A percentile compares a stretch with the other conserved stretches of the same genome.
phyloP scores from a whole-genome alignment of 2,329 filamentous ascomycete genomes.

The Sarocladium oryzae region DNA sequence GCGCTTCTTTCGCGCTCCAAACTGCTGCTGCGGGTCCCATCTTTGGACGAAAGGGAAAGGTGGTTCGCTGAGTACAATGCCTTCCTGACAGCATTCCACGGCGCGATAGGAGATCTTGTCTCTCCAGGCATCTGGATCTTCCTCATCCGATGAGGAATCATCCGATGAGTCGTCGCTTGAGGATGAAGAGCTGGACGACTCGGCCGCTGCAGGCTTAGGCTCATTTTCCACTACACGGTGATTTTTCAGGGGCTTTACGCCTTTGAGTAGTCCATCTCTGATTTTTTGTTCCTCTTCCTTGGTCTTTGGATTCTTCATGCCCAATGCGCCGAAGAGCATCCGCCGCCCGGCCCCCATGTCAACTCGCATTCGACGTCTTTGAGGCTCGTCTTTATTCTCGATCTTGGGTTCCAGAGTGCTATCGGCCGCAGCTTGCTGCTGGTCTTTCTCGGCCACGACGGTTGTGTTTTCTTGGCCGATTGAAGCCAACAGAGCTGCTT shows the following conservation, averaged over 20 bases:
- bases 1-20: constrained; percentile 35
- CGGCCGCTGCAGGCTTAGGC: background rate
- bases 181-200: background rate
- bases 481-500: constrained; percentile 31
- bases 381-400: background rate
- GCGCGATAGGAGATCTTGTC: constrained; percentile 67
- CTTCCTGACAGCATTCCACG: constrained; percentile 76
- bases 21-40: constrained; percentile 72
- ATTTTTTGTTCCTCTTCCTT: constrained; percentile 62
- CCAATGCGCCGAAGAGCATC: constrained; percentile 66
- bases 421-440: background rate
- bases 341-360: constrained; percentile 57
- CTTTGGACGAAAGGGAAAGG: constrained; percentile 86
- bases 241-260: constrained; percentile 36
- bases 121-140: constrained; percentile 62
- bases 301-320: constrained; percentile 60
- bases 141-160: constrained; percentile 16
- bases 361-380: constrained; percentile 16
- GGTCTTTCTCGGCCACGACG: no score
- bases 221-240: constrained; percentile 22
- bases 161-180: constrained; percentile 9
- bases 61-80: constrained; percentile 62
- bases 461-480: no score
- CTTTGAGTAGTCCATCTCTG: constrained; percentile 51
- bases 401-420: constrained; percentile 5